Base-by-base conservation (phyloP, 495 filamentous ascomycete species). In the Collariella sp. region DNA sequence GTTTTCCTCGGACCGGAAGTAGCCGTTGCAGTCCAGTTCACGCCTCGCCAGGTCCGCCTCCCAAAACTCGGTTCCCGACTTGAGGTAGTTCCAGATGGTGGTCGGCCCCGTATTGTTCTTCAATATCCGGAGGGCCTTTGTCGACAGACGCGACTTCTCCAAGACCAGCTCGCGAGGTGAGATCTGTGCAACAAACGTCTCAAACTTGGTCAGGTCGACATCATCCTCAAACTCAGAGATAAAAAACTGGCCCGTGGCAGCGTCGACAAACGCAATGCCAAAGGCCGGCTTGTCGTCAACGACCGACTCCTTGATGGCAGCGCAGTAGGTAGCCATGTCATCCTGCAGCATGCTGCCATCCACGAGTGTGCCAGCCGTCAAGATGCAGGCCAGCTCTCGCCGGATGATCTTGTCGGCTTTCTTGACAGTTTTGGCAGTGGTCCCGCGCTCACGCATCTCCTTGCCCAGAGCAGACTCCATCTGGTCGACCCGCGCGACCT, bases 261-360 rank as follows among this genome's bases (percentile, higher is more conserved):
- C 90, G 63, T 99, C 94, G 20, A 96, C 91, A 67, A 97, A 97
- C 1, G 88, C 83, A 39, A 97, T 81, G 15, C 94, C 94, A 66
- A 97, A 97, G 1, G 81, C 82, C 19, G 93, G 91, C 36, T 81
- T 77, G 36, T 83, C 84, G 50, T 91, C 85, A 2, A 84, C 70
- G 18, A 87, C 76, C 0, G 81, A 82, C 65, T 97, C 91, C 68
- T 97, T 97, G 69, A 99, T 93, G 2, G 94, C 88, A 50, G 91
- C 89, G 70, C 94, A 99, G 69, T 86, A 99, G 0, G 89, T 94
- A 2, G 93, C 89, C 84, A 95, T 95, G 64, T 97, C 94, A 65
- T 96, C 90, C 67, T 96, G 90, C 18, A 99, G 82, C 94, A 99
- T 97, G 56, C 85, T 84, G 13, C 86, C 89, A 49, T 99, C 94